Base-by-base conservation (phyloP, 139 green algal species). In the Pseudopediastrum boryanum region DNA sequence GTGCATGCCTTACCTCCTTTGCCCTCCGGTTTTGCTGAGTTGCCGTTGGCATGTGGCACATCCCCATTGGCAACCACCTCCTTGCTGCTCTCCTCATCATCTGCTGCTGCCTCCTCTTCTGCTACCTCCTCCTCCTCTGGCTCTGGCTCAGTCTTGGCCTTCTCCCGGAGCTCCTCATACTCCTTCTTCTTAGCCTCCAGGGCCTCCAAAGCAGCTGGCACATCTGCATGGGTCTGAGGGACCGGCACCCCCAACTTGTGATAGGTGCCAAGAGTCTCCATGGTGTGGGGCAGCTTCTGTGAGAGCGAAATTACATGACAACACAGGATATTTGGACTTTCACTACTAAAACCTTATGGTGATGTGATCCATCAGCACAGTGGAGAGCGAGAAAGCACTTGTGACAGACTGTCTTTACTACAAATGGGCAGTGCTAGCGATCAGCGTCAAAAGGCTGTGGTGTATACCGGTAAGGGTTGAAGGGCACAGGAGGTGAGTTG, bases 171-270 rank as follows among this genome's bases (percentile, higher is more conserved):
- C 25, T 66, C 74, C 62, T 81, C 76, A 42, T 68, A 76, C 50
- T 82, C 76, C 31, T 50, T 52, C 64, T 76, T 75, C 64, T 76
- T 75, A 21, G 64, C 76, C 64, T 76, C 76, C 50, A 82, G 23
- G 1, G 29, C 65, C 36, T 50, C 76, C 51, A 82, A 48, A 9
- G 51, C 39, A 19, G 36, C 46, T 13, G 76, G 76, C 64, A 76
- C 76, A 48, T 82, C 76, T n/a, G 58, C 76, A 31, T 41, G 48
- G 38, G 36, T 52, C 31, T 58, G 46, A 27, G 76, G 76, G 5
- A 52, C 31, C 38, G 67, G 50, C 19, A 82, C 44, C 46, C 76
- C 76, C 19, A 82, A 65, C 61, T 33, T 71, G 39, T 62, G 69
- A 51, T 77, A 82, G 23, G 64, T 76, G 50, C 58, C 69, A 35